These are phyloP conservation scores for Raddia guianensis DNA, from an alignment of 176 grass and related monocot species.

Conservation along the genomic window DNA sequence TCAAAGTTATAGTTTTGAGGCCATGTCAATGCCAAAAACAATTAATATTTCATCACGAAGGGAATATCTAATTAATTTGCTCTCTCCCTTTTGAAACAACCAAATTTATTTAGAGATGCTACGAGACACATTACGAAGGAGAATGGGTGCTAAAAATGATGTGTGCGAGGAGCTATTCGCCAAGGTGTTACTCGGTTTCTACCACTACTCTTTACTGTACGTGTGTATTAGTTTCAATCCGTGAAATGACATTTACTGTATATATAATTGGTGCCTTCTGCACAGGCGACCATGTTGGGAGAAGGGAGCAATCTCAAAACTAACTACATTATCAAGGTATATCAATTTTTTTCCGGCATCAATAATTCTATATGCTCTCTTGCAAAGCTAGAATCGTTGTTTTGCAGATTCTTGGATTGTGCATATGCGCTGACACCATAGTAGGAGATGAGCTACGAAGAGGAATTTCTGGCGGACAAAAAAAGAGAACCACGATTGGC, in stretches of 20 bases:
- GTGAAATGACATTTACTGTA: no score
- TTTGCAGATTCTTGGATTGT: constrained; percentile 54
- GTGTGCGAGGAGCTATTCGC: background rate
- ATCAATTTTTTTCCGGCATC: no score
- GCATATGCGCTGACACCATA: constrained; percentile 54
- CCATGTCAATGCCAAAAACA: background rate
- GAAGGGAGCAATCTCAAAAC: constrained; percentile 55
- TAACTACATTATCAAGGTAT: constrained; percentile 53
- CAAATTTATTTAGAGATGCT: constrained; percentile 48
- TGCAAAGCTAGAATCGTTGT: background rate
- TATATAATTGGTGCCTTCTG: background rate
- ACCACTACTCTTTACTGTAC: background rate
- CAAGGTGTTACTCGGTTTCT: background rate
- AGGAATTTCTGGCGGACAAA: constrained; percentile 68
- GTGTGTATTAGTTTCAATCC: no score
- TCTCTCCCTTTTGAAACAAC: background rate
- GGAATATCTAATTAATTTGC: background rate
- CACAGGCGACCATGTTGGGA: constrained; percentile 49
- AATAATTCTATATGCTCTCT: background rate
- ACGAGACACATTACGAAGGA: constrained; percentile 30
- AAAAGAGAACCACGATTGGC: constrained; percentile 68
- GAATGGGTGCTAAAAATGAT: constrained; percentile 31
- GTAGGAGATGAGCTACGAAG: constrained; percentile 57
- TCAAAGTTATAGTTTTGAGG: no score
- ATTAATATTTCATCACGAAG: no score